These are phyloP conservation scores for Talaromyces proteolyticus DNA, from an alignment of 495 filamentous ascomycete species.

Conservation along the genomic window DNA sequence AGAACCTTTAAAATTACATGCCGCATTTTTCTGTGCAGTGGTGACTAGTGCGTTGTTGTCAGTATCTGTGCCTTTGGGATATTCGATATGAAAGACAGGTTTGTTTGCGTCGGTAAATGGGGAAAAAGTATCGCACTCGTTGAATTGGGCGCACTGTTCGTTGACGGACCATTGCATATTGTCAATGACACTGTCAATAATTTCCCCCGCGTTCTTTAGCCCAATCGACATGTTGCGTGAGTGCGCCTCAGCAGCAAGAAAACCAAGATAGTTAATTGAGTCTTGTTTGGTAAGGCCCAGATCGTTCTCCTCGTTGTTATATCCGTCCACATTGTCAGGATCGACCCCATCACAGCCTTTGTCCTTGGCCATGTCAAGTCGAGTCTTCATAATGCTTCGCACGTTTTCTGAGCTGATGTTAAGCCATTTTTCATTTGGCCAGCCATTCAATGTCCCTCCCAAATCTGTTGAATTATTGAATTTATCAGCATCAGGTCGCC, in stretches of 20 bases:
- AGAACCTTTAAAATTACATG: constrained; percentile 29
- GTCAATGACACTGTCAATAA: constrained; percentile 49
- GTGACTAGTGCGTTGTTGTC: constrained; percentile 31
- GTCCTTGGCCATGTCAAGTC: constrained; percentile 47
- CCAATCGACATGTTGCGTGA: constrained; percentile 47
- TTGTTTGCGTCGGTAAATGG: constrained; percentile 54
- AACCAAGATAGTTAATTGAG: constrained; percentile 52
- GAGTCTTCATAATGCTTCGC: constrained; percentile 51
- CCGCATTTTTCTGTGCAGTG: constrained; percentile 17
- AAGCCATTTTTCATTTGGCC: constrained; percentile 64
- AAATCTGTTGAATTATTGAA: constrained; percentile 49
- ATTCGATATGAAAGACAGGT: constrained; percentile 73
- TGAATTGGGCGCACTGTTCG: constrained; percentile 61
- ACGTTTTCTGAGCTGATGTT: constrained; percentile 51
- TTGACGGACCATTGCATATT: constrained; percentile 65
- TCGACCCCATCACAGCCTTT: constrained; percentile 70
- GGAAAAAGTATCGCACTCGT: constrained; percentile 50
- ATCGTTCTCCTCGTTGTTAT: constrained; percentile 51
- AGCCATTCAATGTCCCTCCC: constrained; percentile 50
- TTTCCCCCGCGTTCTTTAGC: constrained; percentile 59
- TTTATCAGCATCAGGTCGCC: constrained; percentile 45
- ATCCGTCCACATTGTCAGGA: constrained; percentile 68
- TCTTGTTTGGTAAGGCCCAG: constrained; percentile 48
- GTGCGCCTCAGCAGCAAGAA: constrained; percentile 48
- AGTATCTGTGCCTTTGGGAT: constrained; percentile 40